Percentiles rank a stretch among this genome's conserved stretches.
Conservation (phyloP, 202 grass and related monocot species). For the Dendrocalamus latiflorus region DNA sequence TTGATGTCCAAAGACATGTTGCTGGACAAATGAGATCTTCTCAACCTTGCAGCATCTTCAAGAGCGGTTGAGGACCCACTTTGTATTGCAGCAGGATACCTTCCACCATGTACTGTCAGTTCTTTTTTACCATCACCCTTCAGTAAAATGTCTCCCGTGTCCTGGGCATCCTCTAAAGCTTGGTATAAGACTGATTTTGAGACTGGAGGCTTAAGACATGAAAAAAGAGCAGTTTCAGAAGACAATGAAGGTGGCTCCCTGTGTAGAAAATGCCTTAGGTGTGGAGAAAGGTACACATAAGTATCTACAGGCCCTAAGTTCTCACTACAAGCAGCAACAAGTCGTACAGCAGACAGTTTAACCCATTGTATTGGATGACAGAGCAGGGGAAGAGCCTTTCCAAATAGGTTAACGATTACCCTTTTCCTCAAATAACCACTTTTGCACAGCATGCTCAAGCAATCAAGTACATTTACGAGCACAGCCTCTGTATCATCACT, state of each 20-base stretch:
- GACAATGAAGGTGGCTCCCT: slow-evolving; percentile 72
- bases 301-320: slow-evolving; percentile 87
- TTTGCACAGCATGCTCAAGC: slow-evolving; percentile 82
- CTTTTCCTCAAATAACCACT: slow-evolving; percentile 85
- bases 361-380: slow-evolving; percentile 96
- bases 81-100: slow-evolving; percentile 27
- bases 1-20: slow-evolving; percentile 47
- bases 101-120: slow-evolving; percentile 38
- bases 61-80: slow-evolving; percentile 9
- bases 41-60: slow-evolving; percentile 47
- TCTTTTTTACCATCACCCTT: slow-evolving; percentile 54
- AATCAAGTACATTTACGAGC: slow-evolving; percentile 80
- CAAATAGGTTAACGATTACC: slow-evolving; percentile 66
- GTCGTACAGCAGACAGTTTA: slow-evolving; percentile 70
- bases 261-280: slow-evolving; percentile 68
- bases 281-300: slow-evolving; percentile 78
- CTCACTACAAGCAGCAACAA: slow-evolving; percentile 74
- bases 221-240: slow-evolving; percentile 67
- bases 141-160: slow-evolving; percentile 58
- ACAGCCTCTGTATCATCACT: slow-evolving; percentile 79
- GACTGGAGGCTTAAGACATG: slow-evolving; percentile 80
- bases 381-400: slow-evolving; percentile 68
- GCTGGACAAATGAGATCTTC: slow-evolving; percentile 34
- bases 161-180: slow-evolving; percentile 75
- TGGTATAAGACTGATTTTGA: slow-evolving; percentile 75